phyloP scores from a whole-genome alignment of 768 basidiomycete genomes.

The Gloeopeniophorella convolvens region DNA sequence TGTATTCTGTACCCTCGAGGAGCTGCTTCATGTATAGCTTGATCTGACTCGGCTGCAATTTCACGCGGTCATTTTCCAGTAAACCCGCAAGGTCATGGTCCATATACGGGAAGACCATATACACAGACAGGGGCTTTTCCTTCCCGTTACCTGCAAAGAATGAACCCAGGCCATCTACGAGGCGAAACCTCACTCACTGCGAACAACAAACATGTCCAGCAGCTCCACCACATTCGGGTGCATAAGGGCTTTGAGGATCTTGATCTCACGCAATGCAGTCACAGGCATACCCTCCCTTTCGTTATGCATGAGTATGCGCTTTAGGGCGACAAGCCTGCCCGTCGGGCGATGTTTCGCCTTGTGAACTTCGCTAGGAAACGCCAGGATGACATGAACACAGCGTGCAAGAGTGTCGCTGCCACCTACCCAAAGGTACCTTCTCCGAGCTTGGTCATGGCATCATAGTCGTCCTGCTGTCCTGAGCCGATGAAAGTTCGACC shows the following conservation, averaged over 20 bases:
- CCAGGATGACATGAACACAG: conserved; percentile 7
- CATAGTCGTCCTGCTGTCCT: conserved; percentile 69
- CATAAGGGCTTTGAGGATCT: conserved; percentile 84
- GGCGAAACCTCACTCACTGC: conserved; percentile 43
- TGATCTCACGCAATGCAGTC: conserved; percentile 94
- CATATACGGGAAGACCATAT: conserved; percentile 99
- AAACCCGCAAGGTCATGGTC: conserved; percentile 97
- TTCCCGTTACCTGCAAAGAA: conserved; percentile 48
- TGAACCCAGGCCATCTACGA: conserved; percentile 2
- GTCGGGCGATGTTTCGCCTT: conserved; percentile 68
- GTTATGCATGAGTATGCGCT: conserved; percentile 94
- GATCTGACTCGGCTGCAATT: conserved; percentile 76
- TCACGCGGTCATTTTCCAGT: conserved; percentile 85
- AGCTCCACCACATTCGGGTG: conserved; percentile 86
- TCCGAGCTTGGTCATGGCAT: conserved; percentile 79
- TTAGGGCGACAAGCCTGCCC: conserved; percentile 70
- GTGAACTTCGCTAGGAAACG: conserved; percentile 77
- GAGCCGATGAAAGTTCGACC: conserved; percentile 63
- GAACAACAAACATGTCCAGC: conserved; percentile 86
- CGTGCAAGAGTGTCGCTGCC: conserved; percentile 2
- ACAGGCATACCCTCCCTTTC: conserved; percentile 97
- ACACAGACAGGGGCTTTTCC: conserved; percentile 71
- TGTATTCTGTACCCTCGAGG: conserved; percentile 92
- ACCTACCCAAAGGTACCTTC: conserved; percentile 96
- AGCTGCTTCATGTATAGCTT: conserved; percentile 96